These are phyloP conservation scores for Limonomyces culmigenus DNA, from an alignment of 1,284 basidiomycete genomes.

Conservation along the genomic window DNA sequence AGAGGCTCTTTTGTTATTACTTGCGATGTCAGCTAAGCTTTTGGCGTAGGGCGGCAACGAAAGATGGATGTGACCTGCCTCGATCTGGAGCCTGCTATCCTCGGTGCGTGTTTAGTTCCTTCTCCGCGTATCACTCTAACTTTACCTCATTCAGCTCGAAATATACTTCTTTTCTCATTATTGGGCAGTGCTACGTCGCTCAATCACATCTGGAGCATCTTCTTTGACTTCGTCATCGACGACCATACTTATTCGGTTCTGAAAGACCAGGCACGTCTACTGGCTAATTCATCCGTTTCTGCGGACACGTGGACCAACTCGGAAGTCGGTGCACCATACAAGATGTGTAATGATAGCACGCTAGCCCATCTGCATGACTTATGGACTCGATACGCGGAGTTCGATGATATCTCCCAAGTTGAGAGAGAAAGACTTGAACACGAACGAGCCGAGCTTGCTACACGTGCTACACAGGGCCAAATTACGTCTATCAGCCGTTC, in stretches of 20 bases:
- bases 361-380: conserved; percentile 23
- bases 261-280: conserved; percentile 24
- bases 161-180: conserved; percentile 18
- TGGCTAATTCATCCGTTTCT: conserved; percentile 18
- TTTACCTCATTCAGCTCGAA: conserved; percentile 17
- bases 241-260: conserved; percentile 19
- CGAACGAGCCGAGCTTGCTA: background rate
- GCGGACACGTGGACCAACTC: conserved; percentile 25
- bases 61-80: conserved; percentile 41
- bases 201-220: conserved; percentile 32
- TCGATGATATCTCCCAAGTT: conserved; percentile 7
- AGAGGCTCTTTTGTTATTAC: background rate
- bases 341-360: conserved; percentile 20
- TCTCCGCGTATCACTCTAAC: background rate
- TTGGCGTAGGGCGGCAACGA: too few relatives aligned
- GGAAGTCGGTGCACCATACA: conserved; percentile 21
- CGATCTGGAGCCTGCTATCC: conserved; percentile 36
- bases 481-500: background rate
- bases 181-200: conserved; percentile 16
- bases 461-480: background rate
- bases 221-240: conserved; percentile 37
- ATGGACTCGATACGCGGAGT: conserved; percentile 22
- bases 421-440: background rate
- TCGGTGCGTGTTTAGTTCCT: conserved; percentile 27
- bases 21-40: conserved; percentile 9